A percentile compares a stretch with the other conserved stretches of the same genome.
These are phyloP conservation scores for Starmerella davenportii DNA, from an alignment of 805 yeast genomes.

Conservation along the genomic window DNA sequence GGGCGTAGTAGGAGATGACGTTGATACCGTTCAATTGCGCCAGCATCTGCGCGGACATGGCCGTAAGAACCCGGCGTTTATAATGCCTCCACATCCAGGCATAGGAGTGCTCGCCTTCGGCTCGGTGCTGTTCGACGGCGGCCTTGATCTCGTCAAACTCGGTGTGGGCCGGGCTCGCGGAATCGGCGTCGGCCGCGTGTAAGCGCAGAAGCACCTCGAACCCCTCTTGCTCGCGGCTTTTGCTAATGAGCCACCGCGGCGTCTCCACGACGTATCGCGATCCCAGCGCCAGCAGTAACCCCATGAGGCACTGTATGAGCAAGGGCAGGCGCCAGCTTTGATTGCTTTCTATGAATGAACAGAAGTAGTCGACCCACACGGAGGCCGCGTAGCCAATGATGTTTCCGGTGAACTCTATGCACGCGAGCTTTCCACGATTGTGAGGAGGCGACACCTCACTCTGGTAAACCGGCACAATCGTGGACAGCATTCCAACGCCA, in stretches of 20 bases:
- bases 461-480: conserved; percentile 76
- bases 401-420: conserved; percentile 78
- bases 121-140: conserved; percentile 50
- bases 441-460: conserved; percentile 78
- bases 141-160: conserved; percentile 75
- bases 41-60: conserved; percentile 79
- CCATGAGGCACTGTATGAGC: conserved; percentile 58
- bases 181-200: too few relatives aligned
- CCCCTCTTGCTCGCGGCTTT: conserved; percentile 65
- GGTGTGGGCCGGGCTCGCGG: conserved; percentile 40
- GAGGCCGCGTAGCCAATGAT: conserved; percentile 63
- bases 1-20: conserved; percentile 83
- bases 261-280: conserved; percentile 68
- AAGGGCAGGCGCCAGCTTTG: conserved; percentile 67
- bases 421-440: conserved; percentile 67
- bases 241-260: conserved; percentile 78
- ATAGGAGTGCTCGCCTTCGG: conserved; percentile 74
- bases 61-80: conserved; percentile 61
- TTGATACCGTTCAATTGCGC: conserved; percentile 91
- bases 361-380: conserved; percentile 73
- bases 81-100: conserved; percentile 59
- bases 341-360: conserved; percentile 44
- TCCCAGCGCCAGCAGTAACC: conserved; percentile 48
- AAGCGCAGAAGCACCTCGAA: conserved; percentile 68
- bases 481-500: conserved; percentile 73